Base-by-base conservation (phyloP, 2,329 filamentous ascomycete genomes). In the Arthrobotrys conoides region DNA sequence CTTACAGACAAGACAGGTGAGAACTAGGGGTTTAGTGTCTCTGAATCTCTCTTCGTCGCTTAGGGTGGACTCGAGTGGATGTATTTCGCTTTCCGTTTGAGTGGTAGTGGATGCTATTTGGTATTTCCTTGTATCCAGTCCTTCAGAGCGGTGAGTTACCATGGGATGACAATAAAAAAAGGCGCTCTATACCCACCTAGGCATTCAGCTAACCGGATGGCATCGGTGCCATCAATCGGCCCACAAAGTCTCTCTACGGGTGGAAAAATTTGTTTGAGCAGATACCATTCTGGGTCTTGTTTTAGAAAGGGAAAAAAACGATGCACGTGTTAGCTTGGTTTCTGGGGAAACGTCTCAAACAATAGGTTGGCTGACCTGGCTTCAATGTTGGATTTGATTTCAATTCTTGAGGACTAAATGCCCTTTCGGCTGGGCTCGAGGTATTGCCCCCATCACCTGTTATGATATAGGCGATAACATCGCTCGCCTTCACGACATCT, bases 261-360 rank as follows among this genome's bases (percentile, higher is more conserved):
- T 10, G 96, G 96, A 85, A 99, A 93, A 76, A 99, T 97, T 85
- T 99, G 96, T 87, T 99, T 99, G 86, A 93, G 92, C 46, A 99
- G 90, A 84, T 99, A 99, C 89, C 94, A 98, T 83, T 99, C 96
- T n/a, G 97, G 89, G 83, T 99, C 96, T 80, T 20, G 3, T 9
- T 18, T 1, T n/a, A 30, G n/a, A n/a, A n/a, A n/a, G n/a, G n/a
- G 41, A 9, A 22, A 33, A 66, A 3, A 2, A 0, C 24, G 27
- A 49, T 30, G 6, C 6, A 30, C 6, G 72, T 61, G 22, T 71
- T 66, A 68, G 41, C 41, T 6, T 8, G 33, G 9, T 36, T 36
- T 36, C 24, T 10, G 38, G 33, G 24, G 8, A 46, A 14, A n/a
- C 6, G 41, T 27, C 10, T 1, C 10, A 10, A 16, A 24, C n/a